Base-by-base conservation (phyloP, 768 basidiomycete genomes). In the Pisolithus albus region DNA sequence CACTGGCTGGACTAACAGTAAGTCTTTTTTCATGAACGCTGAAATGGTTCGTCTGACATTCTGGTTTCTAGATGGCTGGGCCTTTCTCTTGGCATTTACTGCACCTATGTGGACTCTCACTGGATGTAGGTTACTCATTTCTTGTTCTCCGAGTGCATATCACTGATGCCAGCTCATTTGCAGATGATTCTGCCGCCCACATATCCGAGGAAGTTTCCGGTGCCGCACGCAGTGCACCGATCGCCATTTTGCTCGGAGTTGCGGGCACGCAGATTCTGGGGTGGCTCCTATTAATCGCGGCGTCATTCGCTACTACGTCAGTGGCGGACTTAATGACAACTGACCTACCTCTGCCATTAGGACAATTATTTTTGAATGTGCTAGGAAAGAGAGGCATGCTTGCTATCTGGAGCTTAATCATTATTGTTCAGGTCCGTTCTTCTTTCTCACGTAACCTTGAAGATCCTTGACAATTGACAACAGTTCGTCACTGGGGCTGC, bases 51-150 rank as follows among this genome's bases (percentile, higher is more conserved):
- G 50, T 15, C 52, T 34, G 7, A 62, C 44, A 18, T n/a, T 16
- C 18, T 32, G 41, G 24, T 28, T 45, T 2, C 37, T 4, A 86
- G 85, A 75, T 64, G 82, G 80, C 13, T 86, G 84, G 84, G 83
- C 84, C 1, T 87, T 87, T 63, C 70, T 86, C 55, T 62, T 87
- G 42, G 75, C 86, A 0, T 86, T 88, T 60, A 85, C 84, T 0
- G 72, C 86, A 1, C 82, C 84, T 0, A 87, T 87, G 86, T 87
- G 85, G 85, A 86, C 84, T 3, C 66, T 88, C 50, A 87, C 86
- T 2, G 86, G 85, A 54, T 88, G 85, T 86, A 50, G 58, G 82
- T 65, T 23, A 10, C 5, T 37, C 11, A n/a, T 36, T 18, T 10
- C 46, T 0, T 47, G 4, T 7, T 19, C n/a, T 13, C 10, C 19